Evolutionary conservation across 441 rosid species (phyloP), one percentile per base, ranked within the genome.

Genomic region (Hura crepitans): DNA sequence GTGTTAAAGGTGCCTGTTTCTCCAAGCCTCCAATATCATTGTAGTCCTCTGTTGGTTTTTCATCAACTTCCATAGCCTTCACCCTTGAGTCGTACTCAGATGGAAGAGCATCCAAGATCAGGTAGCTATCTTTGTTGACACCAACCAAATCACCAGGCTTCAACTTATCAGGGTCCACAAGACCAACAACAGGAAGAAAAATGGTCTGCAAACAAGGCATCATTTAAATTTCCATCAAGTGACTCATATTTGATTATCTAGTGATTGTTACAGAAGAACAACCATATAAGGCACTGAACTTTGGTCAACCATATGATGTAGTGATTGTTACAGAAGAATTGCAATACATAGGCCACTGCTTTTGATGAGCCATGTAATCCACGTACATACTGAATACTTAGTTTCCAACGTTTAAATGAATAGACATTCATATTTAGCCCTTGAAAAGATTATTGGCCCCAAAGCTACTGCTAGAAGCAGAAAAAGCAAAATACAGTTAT

Each of bases 1-100:
- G 72, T 53, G 27, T 42, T 9, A 28, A 28, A 56, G 61, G 13
- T 66, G 72, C 82, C 82, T 79, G 82, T 69, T 79, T 79, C 74
- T 79, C 99, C 59, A 95, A 81, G 65, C 99, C 99, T 66, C 99
- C 97, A 28, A 95, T 89, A 69, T 95, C 97, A 84, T 86, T 95
- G 76, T 95, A 95, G 75, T 95, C 99, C 81, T 95, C 99, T 0
- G 97, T 92, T 4, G 99, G 99, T 68, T 94, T 94, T 74, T 94
- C 99, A 76, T 94, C 99, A 62, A 94, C 99, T 80, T 94, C 99
- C 99, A 94, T 94, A 60, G 99, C 99, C 82, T 95, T 92, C 23
- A 95, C 97, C 51, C 97, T 85, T 0, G 97, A 95, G 68, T 95
- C 99, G 75, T 92, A 95, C 74, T 95, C 99, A 1, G 99, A 87